phyloP scores from a whole-genome alignment of 192 early-diverging fungal genomes.

The Spizellomyces punctatus region DNA sequence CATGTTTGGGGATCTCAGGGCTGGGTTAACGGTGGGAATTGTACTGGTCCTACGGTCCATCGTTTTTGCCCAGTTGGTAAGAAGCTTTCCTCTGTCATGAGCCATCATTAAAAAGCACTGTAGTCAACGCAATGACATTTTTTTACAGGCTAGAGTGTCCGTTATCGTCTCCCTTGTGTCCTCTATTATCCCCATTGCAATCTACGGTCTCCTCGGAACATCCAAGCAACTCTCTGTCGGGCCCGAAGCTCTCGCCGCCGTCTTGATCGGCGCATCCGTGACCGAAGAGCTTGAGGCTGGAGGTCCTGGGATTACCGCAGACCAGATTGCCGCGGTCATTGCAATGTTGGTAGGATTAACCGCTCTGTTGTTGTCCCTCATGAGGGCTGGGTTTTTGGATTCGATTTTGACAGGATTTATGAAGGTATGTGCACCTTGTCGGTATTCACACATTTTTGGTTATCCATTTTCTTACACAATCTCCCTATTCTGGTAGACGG shows the following conservation, averaged over 20 bases:
- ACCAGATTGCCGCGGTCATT: constrained; percentile 29
- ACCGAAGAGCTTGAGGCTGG: constrained; percentile 10
- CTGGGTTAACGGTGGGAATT: constrained; percentile 42
- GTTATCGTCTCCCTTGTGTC: constrained; percentile 40
- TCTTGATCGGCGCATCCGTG: constrained; percentile 40
- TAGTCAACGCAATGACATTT: too few relatives aligned
- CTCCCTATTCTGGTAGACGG: constrained; percentile 1
- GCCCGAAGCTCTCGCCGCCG: constrained; percentile 38
- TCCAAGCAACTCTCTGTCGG: constrained; percentile 43
- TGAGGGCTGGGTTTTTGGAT: constrained; percentile 45
- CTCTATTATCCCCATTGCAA: constrained; percentile 43
- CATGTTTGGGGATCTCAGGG: constrained; percentile 32
- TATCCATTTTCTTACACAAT: not conserved
- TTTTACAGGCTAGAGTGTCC: constrained; percentile 26
- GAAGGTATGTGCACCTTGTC: constrained; percentile 28
- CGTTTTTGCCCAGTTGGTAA: constrained; percentile 35
- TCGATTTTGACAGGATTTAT: constrained; percentile 45
- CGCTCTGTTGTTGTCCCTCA: constrained; percentile 26
- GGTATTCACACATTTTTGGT: not conserved
- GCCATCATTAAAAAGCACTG: too few relatives aligned
- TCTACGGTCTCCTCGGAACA: constrained; percentile 48
- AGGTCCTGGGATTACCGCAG: constrained; percentile 4
- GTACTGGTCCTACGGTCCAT: constrained; percentile 47
- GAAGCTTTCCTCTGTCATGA: too few relatives aligned
- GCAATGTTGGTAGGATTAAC: constrained; percentile 40